phyloP scores from a whole-genome alignment of 768 basidiomycete genomes.

The Boletellus ananiceps region DNA sequence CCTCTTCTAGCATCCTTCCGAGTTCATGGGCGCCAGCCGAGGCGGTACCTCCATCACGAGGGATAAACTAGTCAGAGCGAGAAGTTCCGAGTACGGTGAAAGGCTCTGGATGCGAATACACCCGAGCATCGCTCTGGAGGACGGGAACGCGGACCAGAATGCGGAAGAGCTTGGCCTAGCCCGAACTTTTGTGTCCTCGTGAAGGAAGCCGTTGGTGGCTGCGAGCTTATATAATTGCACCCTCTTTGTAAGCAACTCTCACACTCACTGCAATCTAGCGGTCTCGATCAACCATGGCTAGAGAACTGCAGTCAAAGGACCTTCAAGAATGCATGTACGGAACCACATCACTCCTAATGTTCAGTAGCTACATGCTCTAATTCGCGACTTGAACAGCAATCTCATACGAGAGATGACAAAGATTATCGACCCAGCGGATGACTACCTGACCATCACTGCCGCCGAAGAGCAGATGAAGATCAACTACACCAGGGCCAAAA shows the following conservation, averaged over 20 bases:
- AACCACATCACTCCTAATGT: not conserved
- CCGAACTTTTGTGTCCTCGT: constrained; percentile 92
- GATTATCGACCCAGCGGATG: constrained; percentile 75
- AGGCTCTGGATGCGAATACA: constrained; percentile 32
- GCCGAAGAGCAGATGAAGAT: constrained; percentile 66
- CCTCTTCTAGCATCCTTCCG: constrained; percentile 35
- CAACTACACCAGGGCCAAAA: constrained; percentile 54
- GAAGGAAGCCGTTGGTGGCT: constrained; percentile 9
- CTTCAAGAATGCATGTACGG: constrained; percentile 34
- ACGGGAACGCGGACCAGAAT: constrained; percentile 96
- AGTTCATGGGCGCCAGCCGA: constrained; percentile 69
- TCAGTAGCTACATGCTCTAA: constrained; percentile 2
- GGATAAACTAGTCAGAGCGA: constrained; percentile 43
- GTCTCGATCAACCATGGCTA: not conserved
- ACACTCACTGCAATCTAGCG: constrained; percentile 16
- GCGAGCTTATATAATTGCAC: constrained; percentile 18
- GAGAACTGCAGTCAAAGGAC: constrained; percentile 30
- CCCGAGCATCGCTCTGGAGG: constrained; percentile 59
- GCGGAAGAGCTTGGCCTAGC: constrained; percentile 75
- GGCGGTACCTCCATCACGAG: constrained; percentile 61
- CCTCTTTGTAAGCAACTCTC: constrained; percentile 42
- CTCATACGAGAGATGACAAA: constrained; percentile 65
- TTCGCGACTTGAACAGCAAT: constrained; percentile 39
- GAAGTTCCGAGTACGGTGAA: constrained; percentile 30
- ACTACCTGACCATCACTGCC: constrained; percentile 68